Evolutionary conservation across 768 basidiomycete species (phyloP).

Genomic region (Lentinula guzmanii): DNA sequence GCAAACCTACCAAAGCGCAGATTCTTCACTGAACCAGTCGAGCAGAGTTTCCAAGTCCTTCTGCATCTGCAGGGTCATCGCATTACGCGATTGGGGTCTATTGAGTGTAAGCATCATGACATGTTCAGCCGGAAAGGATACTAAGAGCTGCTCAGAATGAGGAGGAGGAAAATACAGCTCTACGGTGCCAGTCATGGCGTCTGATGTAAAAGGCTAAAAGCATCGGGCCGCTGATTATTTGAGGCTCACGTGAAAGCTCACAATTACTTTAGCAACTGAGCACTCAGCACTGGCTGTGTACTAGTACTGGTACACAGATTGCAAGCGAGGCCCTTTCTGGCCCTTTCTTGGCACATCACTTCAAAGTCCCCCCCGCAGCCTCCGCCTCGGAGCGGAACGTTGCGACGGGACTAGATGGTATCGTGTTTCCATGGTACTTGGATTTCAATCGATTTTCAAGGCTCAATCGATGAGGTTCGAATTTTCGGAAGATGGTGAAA

Average conservation of each 20-base stretch:
- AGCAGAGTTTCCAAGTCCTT: slow-evolving; percentile 46
- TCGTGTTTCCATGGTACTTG: background rate
- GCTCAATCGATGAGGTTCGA: too few relatives aligned
- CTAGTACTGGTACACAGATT: too few relatives aligned
- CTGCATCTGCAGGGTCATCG: slow-evolving; percentile 58
- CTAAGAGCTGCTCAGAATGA: slow-evolving; percentile 10
- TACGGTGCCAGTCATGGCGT: background rate
- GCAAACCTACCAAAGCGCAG: slow-evolving; percentile 60
- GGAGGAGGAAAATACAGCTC: background rate
- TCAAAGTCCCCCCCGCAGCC: too few relatives aligned
- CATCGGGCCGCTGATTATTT: background rate
- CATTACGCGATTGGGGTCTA: slow-evolving; percentile 66
- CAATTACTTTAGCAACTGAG: background rate
- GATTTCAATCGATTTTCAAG: background rate
- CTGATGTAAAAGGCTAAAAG: too few relatives aligned
- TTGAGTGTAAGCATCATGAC: slow-evolving; percentile 55
- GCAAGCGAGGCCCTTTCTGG: too few relatives aligned
- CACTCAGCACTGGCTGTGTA: too few relatives aligned
- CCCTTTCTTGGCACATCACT: too few relatives aligned
- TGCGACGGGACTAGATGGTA: background rate
- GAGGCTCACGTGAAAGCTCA: background rate
- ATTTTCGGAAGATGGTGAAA: too few relatives aligned
- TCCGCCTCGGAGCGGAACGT: background rate
- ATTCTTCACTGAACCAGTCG: slow-evolving; percentile 72
- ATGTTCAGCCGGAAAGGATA: slow-evolving; percentile 39